Evolutionary conservation across 2,329 filamentous ascomycete species (phyloP).

Genomic region (Fusarium torreyae): DNA sequence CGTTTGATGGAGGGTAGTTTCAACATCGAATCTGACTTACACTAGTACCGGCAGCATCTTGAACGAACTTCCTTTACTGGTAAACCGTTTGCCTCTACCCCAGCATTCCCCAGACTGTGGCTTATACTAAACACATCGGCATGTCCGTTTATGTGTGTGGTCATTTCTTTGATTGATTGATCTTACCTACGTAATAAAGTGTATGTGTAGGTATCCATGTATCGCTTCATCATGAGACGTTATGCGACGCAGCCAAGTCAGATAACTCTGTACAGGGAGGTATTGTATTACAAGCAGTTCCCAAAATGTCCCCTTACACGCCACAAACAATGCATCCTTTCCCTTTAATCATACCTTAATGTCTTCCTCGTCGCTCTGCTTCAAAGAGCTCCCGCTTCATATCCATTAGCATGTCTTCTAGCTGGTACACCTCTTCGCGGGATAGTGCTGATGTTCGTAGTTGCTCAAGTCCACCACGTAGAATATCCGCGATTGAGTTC

Average conservation of each 20-base stretch:
- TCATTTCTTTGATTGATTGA: constrained; percentile 32
- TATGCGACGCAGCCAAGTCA: constrained; percentile 19
- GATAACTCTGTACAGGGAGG: constrained; percentile 33
- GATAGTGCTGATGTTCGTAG: constrained; percentile 73
- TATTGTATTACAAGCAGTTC: constrained; percentile 38
- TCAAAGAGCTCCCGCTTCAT: constrained; percentile 81
- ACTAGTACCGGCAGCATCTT: background rate
- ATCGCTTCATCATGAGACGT: constrained; percentile 33
- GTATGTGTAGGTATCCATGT: constrained; percentile 22
- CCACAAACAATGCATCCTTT: constrained; percentile 42
- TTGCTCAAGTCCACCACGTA: constrained; percentile 65
- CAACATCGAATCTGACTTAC: constrained; percentile 1
- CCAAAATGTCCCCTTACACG: constrained; percentile 27
- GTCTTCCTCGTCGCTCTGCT: constrained; percentile 73
- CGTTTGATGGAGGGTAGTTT: background rate
- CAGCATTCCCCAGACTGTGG: constrained; percentile 25
- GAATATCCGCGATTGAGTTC: constrained; percentile 51
- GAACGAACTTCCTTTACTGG: constrained; percentile 4
- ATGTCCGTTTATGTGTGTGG: constrained; percentile 20
- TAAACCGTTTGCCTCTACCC: constrained; percentile 4
- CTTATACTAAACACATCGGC: constrained; percentile 7
- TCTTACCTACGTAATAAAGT: constrained; percentile 32
- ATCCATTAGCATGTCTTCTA: constrained; percentile 86
- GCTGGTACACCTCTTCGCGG: constrained; percentile 75
- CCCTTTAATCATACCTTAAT: constrained; percentile 45